Conservation (phyloP, 108 stramenopile species). For the Seminavis robusta region DNA sequence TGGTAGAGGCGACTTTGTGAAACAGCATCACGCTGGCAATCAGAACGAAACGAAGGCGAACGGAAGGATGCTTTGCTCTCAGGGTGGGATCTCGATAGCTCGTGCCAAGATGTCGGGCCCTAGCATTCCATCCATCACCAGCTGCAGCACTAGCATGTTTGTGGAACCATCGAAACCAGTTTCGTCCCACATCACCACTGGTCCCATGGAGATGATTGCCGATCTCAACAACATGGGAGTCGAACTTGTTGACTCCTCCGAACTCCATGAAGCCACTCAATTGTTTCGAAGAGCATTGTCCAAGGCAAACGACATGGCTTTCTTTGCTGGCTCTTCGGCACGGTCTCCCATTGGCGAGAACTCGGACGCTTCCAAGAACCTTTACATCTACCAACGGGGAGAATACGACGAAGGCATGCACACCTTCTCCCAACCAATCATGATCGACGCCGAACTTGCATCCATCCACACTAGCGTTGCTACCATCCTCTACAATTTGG, state of each 20-base stretch:
- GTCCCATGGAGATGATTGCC: constrained; percentile 12
- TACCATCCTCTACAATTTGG: constrained; percentile 53
- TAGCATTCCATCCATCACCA: too few relatives aligned
- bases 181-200: too few relatives aligned
- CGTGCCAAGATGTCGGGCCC: too few relatives aligned
- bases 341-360: not conserved
- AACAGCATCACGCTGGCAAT: too few relatives aligned
- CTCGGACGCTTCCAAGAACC: constrained; percentile 5
- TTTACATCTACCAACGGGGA: constrained; percentile 42
- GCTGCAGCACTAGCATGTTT: too few relatives aligned
- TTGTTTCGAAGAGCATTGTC: constrained; percentile 14
- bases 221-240: constrained; percentile 29
- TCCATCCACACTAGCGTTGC: constrained; percentile 5
- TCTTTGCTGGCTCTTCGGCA: too few relatives aligned
- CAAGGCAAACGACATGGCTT: too few relatives aligned
- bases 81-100: too few relatives aligned
- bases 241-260: constrained; percentile 5
- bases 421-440: constrained; percentile 10
- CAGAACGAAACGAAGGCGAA: too few relatives aligned
- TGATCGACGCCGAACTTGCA: constrained; percentile 9
- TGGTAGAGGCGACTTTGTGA: too few relatives aligned
- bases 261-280: constrained; percentile 10
- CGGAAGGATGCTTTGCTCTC: too few relatives aligned
- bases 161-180: too few relatives aligned
- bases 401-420: constrained; percentile 53